Percentiles rank a stretch among this genome's conserved stretches.
phyloP scores from a whole-genome alignment of 495 filamentous ascomycete species.

The Cryomyces minteri region DNA sequence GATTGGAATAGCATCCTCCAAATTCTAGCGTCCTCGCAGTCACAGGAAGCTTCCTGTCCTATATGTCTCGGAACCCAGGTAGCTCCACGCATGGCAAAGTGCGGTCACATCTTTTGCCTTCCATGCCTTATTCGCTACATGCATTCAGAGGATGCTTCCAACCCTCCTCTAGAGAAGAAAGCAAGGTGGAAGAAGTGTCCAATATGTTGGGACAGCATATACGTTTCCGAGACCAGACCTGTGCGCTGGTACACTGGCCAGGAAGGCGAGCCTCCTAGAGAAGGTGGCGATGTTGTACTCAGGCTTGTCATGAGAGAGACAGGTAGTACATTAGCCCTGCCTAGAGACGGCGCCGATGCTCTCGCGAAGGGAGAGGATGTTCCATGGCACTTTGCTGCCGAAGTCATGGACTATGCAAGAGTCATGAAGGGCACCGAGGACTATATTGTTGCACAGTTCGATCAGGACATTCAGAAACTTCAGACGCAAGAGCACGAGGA shows the following conservation, averaged over 20 bases:
- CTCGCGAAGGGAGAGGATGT: constrained; percentile 51
- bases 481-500: constrained; percentile 66
- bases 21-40: constrained; percentile 74
- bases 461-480: constrained; percentile 57
- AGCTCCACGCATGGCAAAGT: constrained; percentile 92
- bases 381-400: constrained; percentile 87
- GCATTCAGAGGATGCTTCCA: constrained; percentile 59
- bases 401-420: constrained; percentile 84
- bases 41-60: constrained; percentile 73
- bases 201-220: constrained; percentile 84
- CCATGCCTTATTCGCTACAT: constrained; percentile 91
- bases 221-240: constrained; percentile 70
- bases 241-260: constrained; percentile 86
- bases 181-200: constrained; percentile 88
- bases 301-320: constrained; percentile 62
- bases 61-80: constrained; percentile 86
- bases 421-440: constrained; percentile 88
- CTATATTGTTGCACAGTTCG: constrained; percentile 68
- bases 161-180: constrained; percentile 43
- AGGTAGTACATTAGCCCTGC: constrained; percentile 70
- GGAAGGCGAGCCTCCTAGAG: constrained; percentile 56
- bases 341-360: constrained; percentile 61
- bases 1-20: constrained; percentile 86
- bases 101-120: constrained; percentile 93
- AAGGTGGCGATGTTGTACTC: constrained; percentile 78